A percentile compares a stretch with the other conserved stretches of the same genome.
Conservation (phyloP, 768 basidiomycete species). For the Lentinula detonsa region DNA sequence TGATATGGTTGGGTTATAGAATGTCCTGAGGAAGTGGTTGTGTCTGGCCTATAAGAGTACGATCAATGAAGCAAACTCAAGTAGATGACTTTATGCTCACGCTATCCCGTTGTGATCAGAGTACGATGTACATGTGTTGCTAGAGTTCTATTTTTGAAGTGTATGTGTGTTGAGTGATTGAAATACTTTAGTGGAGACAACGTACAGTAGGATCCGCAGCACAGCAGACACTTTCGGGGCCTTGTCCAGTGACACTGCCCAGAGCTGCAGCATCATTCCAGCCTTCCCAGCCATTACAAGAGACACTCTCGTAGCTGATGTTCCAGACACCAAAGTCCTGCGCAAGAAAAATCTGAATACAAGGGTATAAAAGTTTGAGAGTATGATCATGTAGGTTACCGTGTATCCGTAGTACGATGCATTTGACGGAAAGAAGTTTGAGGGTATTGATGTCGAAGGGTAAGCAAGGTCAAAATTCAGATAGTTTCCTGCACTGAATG, state of each 20-base stretch:
- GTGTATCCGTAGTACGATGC: conserved; percentile 56
- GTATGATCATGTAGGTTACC: conserved; percentile 11
- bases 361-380: background rate
- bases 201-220: conserved; percentile 57
- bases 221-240: conserved; percentile 58
- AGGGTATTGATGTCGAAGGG: conserved; percentile 65
- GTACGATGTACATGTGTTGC: conserved; percentile 61
- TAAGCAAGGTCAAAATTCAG: conserved; percentile 83
- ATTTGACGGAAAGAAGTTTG: conserved; percentile 72
- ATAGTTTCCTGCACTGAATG: conserved; percentile 52
- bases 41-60: conserved; percentile 28
- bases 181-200: background rate
- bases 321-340: conserved; percentile 90
- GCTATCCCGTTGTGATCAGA: conserved; percentile 61
- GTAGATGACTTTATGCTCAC: conserved; percentile 32
- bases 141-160: conserved; percentile 19
- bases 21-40: conserved; percentile 18
- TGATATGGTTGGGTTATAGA: conserved; percentile 10
- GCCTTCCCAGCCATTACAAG: conserved; percentile 66
- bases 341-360: background rate
- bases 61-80: background rate
- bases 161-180: background rate
- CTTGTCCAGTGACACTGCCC: conserved; percentile 59
- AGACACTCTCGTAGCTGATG: conserved; percentile 59
- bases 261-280: conserved; percentile 51